Conservation (phyloP, 1,139 yeast species). For the Taphrina communis region DNA sequence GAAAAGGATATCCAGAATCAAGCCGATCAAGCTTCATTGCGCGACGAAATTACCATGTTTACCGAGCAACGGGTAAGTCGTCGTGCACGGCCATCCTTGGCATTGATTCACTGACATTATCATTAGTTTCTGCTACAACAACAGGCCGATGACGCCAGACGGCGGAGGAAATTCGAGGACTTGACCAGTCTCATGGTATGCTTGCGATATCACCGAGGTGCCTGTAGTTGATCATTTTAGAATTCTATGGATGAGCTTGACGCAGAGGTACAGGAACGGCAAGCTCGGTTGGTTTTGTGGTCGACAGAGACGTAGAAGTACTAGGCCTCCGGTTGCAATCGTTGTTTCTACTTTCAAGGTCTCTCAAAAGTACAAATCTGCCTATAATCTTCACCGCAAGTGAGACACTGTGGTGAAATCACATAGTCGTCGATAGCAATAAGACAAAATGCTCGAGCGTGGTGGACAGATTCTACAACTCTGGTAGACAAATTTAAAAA, state of each 20-base stretch:
- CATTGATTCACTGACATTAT: not conserved
- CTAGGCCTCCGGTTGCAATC: too few species aligned
- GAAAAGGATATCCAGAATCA: conserved; percentile 4
- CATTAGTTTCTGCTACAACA: conserved; percentile 64
- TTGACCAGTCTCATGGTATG: conserved; percentile 17
- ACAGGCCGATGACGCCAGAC: conserved; percentile 66
- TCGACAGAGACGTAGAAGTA: not conserved
- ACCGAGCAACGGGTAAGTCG: conserved; percentile 25
- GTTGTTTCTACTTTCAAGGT: too few species aligned
- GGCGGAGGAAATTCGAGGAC: conserved; percentile 77
- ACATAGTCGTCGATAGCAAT: too few species aligned
- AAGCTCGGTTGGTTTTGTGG: conserved; percentile 5
- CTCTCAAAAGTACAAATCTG: too few species aligned
- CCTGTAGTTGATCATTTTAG: not conserved
- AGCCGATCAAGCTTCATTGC: conserved; percentile 18
- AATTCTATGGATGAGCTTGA: not conserved
- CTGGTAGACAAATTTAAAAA: too few species aligned
- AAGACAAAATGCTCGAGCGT: too few species aligned
- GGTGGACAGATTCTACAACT: too few species aligned
- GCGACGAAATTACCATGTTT: conserved; percentile 19
- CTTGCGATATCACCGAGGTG: not conserved
- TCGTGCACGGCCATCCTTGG: not conserved
- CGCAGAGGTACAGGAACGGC: not conserved
- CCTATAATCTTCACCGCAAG: too few species aligned
- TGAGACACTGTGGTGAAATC: too few species aligned